phyloP scores from a whole-genome alignment of 2,329 filamentous ascomycete species.

The Ophiostoma triangulosporum region DNA sequence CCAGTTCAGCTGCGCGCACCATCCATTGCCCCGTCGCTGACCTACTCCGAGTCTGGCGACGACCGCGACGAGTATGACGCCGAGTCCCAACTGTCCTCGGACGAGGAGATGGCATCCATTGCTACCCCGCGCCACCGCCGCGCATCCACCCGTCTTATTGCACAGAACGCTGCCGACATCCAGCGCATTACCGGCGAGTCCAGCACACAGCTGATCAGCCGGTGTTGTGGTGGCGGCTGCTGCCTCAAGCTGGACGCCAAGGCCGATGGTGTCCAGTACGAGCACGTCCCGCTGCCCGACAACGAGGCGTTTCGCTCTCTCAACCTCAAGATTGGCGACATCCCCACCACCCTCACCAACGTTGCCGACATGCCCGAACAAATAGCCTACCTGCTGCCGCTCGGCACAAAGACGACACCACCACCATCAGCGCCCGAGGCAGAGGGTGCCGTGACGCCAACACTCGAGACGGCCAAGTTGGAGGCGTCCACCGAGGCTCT shows the following conservation, averaged over 20 bases:
- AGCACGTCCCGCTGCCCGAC: constrained; percentile 48
- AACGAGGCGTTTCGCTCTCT: constrained; percentile 77
- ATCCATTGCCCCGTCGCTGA: constrained; percentile 47
- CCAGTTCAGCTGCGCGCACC: constrained; percentile 31
- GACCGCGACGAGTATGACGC: constrained; percentile 39
- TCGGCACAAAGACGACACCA: constrained; percentile 26
- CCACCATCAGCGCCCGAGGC: constrained; percentile 13
- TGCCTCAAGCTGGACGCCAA: constrained; percentile 37
- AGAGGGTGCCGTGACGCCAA: constrained; percentile 1
- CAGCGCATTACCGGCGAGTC: constrained; percentile 52
- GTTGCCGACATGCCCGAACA: constrained; percentile 60
- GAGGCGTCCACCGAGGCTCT: neutral
- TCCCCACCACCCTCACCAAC: constrained; percentile 61
- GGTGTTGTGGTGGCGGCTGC: constrained; percentile 52
- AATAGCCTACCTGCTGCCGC: constrained; percentile 55
- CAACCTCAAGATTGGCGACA: constrained; percentile 58
- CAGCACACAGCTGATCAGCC: constrained; percentile 45
- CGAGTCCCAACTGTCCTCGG: constrained; percentile 27
- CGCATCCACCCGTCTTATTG: constrained; percentile 55
- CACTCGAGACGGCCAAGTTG: constrained; percentile 7
- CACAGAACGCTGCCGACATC: constrained; percentile 48
- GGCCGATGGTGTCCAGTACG: constrained; percentile 35
- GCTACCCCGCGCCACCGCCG: constrained; percentile 36
- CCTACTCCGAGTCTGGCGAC: constrained; percentile 48
- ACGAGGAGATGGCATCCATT: constrained; percentile 14